Evolutionary conservation across 2,329 filamentous ascomycete species (phyloP), one percentile per base, ranked within the genome.

Genomic region (Calonectria henricotiae): DNA sequence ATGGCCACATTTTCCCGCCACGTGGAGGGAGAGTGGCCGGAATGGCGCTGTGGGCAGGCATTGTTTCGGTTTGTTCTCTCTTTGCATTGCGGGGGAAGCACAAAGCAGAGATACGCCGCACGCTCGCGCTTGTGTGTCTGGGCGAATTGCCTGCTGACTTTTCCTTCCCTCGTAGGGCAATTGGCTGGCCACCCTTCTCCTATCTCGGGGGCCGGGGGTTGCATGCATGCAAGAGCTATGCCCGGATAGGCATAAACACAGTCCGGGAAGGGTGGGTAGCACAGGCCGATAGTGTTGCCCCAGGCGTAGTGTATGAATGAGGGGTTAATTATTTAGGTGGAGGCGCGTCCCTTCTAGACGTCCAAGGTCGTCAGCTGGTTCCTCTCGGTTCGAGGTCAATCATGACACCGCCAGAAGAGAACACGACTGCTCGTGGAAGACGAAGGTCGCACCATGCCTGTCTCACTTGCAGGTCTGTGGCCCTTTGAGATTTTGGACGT

Each of bases 391-490:
- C 66, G 25, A 62, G 69, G 49, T 71, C 68, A 61, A 69, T 65
- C 72, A 77, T 81, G 82, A 78, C 79, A 66, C 79, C 78, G 32
- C 75, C 76, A 70, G 81, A 81, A 49, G 81, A 81, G 37, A 76
- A 65, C 65, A 74, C 68, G 66, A 70, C 72, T 46, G 70, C 75
- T 73, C 80, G 82, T 20, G 83, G 82, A 49, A 79, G 83, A 75
- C 76, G 82, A 71, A 78, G 83, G 46, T 83, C 82, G 61, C 81
- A 84, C 68, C 81, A 85, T 73, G 83, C 83, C 30, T 85, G 83
- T 74, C 80, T 86, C 62, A 86, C 85, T 71, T 87, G 86, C 84
- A 81, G 85, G 85, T 87, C 61, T 68, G 81, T 76, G 9, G 13
- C 27, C 15, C 3, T 27, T 32, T 65, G 25, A 2, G 13, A 12